These are phyloP conservation scores for Gossypium anomalum DNA, from an alignment of 345 rosid species.

Conservation along the genomic window DNA sequence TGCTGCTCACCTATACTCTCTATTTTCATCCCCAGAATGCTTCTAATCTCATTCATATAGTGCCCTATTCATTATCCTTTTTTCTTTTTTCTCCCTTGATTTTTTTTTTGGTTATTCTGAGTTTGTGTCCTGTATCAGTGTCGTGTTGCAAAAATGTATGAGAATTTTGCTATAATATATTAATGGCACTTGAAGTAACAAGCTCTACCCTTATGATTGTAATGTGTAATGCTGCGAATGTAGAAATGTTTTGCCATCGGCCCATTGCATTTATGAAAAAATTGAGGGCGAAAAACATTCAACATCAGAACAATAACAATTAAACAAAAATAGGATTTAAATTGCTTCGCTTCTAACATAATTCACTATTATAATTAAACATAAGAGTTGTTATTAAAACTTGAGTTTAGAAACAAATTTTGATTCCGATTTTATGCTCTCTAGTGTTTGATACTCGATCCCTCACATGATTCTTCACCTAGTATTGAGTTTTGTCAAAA, in stretches of 20 bases:
- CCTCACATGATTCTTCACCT: no score
- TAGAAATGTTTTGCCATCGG: neutral
- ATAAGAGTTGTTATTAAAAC: no score
- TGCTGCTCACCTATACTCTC: slow-evolving; percentile 16
- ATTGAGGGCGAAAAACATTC: no score
- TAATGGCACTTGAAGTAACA: slow-evolving; percentile 20
- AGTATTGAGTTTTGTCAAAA: no score
- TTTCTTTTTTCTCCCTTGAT: neutral
- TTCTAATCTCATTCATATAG: slow-evolving; percentile 19
- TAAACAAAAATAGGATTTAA: no score
- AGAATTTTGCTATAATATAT: slow-evolving; percentile 20
- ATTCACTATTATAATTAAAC: no score
- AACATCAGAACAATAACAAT: no score
- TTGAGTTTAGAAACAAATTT: no score
- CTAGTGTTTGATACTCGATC: no score
- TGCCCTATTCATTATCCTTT: slow-evolving; percentile 5
- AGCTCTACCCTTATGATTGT: neutral
- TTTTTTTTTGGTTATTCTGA: neutral
- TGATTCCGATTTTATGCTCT: no score
- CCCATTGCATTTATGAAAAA: neutral
- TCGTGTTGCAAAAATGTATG: slow-evolving; percentile 16
- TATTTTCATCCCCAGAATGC: neutral
- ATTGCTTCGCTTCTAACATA: no score
- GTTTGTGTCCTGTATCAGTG: slow-evolving; percentile 13
- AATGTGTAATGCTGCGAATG: neutral